Percentiles rank a stretch among this genome's conserved stretches.
Evolutionary conservation across 768 basidiomycete genomes (phyloP).

Genomic region (Naganishia onofrii): DNA sequence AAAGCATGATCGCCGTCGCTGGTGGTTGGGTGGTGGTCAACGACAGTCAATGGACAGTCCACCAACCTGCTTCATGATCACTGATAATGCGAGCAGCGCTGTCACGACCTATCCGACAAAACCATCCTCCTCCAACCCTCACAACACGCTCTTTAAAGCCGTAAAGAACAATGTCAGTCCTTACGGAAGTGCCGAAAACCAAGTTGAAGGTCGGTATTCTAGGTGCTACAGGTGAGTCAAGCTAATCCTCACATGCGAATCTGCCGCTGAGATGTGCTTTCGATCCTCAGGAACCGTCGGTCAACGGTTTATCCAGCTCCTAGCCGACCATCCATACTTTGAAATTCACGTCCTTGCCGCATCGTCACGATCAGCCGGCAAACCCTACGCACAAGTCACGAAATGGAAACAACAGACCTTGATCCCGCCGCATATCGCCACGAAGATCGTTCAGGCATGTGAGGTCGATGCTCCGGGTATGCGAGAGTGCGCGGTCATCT

Average conservation of each 20-base stretch:
- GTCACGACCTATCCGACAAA: neutral
- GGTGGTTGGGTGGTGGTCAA: too few relatives aligned
- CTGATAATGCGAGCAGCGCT: neutral
- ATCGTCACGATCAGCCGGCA: slow-evolving; percentile 80
- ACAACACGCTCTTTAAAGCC: neutral
- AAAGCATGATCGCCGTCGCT: neutral
- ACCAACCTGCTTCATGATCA: neutral
- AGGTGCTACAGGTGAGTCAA: slow-evolving; percentile 51
- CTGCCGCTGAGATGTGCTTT: neutral
- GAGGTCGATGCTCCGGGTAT: slow-evolving; percentile 64
- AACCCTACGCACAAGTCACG: slow-evolving; percentile 68
- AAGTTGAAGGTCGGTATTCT: slow-evolving; percentile 55
- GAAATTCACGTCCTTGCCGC: slow-evolving; percentile 81
- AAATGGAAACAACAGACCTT: slow-evolving; percentile 81
- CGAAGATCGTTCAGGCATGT: slow-evolving; percentile 73
- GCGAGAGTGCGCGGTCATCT: slow-evolving; percentile 75
- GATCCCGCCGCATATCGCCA: slow-evolving; percentile 66
- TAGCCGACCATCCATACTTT: slow-evolving; percentile 87
- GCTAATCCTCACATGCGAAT: neutral
- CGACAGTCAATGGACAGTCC: neutral
- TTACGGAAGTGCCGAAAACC: slow-evolving; percentile 24
- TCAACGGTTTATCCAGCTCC: slow-evolving; percentile 87
- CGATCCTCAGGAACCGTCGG: slow-evolving; percentile 69
- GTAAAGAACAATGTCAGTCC: slow-evolving; percentile 6
- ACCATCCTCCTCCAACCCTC: neutral